Percentiles rank a stretch among this genome's conserved stretches.
These are phyloP conservation scores for Pseudogymnoascus sp. DNA, from an alignment of 2,329 filamentous ascomycete genomes.

Conservation along the genomic window DNA sequence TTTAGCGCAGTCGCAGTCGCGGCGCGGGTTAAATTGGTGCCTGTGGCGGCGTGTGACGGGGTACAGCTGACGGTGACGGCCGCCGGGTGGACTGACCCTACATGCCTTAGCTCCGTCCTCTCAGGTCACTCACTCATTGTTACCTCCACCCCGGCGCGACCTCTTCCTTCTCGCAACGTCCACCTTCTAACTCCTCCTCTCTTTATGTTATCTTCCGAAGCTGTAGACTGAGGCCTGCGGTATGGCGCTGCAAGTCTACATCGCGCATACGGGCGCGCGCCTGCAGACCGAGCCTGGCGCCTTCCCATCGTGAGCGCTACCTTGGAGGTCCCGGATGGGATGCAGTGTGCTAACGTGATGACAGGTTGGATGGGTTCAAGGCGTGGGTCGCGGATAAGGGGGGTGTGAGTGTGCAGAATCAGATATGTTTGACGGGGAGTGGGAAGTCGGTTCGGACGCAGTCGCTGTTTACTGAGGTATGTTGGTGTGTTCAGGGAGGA, in stretches of 20 bases:
- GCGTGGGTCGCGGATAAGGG: conserved; percentile 68
- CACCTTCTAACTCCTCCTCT: background rate
- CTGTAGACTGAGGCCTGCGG: conserved; percentile 31
- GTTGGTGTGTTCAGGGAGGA: conserved; percentile 20
- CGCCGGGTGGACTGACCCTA: conserved; percentile 5
- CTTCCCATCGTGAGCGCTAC: conserved; percentile 57
- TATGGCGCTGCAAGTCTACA: conserved; percentile 85
- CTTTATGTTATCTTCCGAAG: conserved; percentile 17
- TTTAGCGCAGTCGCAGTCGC: background rate
- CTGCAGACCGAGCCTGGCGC: conserved; percentile 68
- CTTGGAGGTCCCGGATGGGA: background rate
- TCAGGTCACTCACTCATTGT: conserved; percentile 8
- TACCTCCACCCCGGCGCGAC: background rate
- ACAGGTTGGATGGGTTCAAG: conserved; percentile 74
- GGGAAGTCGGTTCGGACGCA: conserved; percentile 48
- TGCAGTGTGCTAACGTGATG: conserved; percentile 19
- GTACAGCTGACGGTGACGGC: conserved; percentile 3
- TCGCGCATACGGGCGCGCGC: conserved; percentile 86
- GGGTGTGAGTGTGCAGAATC: conserved; percentile 64
- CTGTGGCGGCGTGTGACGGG: conserved; percentile 9
- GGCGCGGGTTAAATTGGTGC: conserved; percentile 7
- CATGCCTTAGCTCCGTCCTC: conserved; percentile 6
- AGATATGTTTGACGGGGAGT: conserved; percentile 78
- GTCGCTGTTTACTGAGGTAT: conserved; percentile 69
- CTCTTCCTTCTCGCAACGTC: background rate